Evolutionary conservation across 129 eudicot species (phyloP).

Genomic region (Tanacetum coccineum): DNA sequence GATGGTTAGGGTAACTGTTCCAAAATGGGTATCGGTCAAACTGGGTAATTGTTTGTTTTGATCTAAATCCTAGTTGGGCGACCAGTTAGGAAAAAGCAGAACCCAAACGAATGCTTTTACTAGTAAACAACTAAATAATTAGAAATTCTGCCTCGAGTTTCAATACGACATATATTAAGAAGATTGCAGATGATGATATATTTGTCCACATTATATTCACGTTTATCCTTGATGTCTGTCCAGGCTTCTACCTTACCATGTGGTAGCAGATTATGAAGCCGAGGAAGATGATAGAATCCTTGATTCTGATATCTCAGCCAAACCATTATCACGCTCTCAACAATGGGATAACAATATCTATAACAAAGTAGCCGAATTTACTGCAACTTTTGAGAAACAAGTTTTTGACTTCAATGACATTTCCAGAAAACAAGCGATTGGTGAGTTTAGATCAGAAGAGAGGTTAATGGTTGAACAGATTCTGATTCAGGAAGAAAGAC

Average conservation of each 20-base stretch:
- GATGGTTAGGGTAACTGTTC: too few species aligned
- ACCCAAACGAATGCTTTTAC: too few species aligned
- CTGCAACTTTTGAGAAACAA: conserved; percentile 83
- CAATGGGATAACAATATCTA: conserved; percentile 91
- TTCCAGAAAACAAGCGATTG: conserved; percentile 56
- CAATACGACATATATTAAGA: background rate
- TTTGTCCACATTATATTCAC: background rate
- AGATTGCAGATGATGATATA: background rate
- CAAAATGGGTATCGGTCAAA: too few species aligned
- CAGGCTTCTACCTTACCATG: conserved; percentile 92
- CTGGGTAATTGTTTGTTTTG: too few species aligned
- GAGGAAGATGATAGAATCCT: conserved; percentile 86
- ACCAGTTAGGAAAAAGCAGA: too few species aligned
- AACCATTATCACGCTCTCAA: conserved; percentile 79
- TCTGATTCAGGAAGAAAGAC: conserved; percentile 59
- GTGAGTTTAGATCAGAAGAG: conserved; percentile 87
- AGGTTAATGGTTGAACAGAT: conserved; percentile 68
- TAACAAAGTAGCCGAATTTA: conserved; percentile 76
- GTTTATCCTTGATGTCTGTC: background rate
- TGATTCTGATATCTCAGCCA: conserved; percentile 66
- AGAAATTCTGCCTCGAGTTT: background rate
- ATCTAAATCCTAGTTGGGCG: too few species aligned
- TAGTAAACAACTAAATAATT: too few species aligned
- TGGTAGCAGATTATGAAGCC: conserved; percentile 89
- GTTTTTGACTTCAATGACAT: conserved; percentile 74